Conservation (phyloP, 257 asterid genomes). For the Orobanche coerulescens region DNA sequence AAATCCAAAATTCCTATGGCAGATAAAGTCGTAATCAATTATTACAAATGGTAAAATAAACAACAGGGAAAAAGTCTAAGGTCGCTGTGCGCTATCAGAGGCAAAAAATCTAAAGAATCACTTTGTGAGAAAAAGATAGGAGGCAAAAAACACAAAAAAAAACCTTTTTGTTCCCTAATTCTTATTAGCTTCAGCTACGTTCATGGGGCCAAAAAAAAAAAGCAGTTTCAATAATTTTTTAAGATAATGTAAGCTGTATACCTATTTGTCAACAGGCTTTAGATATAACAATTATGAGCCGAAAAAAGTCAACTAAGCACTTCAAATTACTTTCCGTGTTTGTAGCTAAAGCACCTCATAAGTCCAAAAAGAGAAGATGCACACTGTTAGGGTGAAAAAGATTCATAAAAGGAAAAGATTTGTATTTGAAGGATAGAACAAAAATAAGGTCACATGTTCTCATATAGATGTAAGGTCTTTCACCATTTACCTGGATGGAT, state of each 20-base stretch:
- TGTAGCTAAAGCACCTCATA: slow-evolving; percentile 1
- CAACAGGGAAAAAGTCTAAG: too few species aligned
- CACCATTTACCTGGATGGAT: slow-evolving; percentile 5
- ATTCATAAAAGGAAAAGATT: not conserved
- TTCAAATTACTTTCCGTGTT: not conserved
- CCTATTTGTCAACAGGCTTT: not conserved
- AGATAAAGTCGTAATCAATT: not conserved
- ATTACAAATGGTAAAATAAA: not conserved
- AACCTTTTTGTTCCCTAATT: too few species aligned
- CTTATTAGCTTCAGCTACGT: not conserved
- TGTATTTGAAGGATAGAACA: not conserved
- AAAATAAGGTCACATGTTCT: not conserved
- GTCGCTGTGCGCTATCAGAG: too few species aligned
- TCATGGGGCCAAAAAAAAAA: not conserved
- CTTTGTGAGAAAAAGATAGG: too few species aligned
- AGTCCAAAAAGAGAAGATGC: not conserved
- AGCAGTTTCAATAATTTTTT: not conserved
- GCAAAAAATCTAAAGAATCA: too few species aligned
- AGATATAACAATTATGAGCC: not conserved
- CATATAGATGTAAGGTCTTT: slow-evolving; percentile 1
- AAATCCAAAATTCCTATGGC: not conserved
- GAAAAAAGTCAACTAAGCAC: not conserved
- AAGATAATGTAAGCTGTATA: not conserved
- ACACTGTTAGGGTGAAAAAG: not conserved
- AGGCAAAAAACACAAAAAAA: too few species aligned